Evolutionary conservation across 1,139 yeast species (phyloP).

Genomic region (Lodderomyces orthopsilosis): DNA sequence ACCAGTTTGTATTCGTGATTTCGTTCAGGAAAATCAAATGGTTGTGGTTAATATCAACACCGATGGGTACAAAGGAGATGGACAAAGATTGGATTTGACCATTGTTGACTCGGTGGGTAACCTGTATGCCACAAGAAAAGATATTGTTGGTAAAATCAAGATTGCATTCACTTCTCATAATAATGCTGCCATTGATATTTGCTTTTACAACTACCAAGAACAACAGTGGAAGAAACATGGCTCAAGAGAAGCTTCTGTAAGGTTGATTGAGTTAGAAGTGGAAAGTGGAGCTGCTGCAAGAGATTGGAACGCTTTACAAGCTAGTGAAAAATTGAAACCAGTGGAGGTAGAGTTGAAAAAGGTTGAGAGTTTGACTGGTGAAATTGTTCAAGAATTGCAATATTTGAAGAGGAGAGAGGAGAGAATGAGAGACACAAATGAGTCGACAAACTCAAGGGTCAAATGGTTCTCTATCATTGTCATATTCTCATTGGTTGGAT

Average conservation of each 20-base stretch:
- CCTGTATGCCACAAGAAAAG: constrained; percentile 64
- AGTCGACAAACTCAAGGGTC: constrained; percentile 84
- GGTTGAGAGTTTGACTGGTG: constrained; percentile 78
- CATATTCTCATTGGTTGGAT: constrained; percentile 63
- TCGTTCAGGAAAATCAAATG: constrained; percentile 76
- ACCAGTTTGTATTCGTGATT: constrained; percentile 80
- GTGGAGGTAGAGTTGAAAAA: constrained; percentile 85
- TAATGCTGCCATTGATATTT: constrained; percentile 84
- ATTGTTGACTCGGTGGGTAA: constrained; percentile 69
- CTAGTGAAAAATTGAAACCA: constrained; percentile 89
- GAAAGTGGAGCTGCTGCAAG: constrained; percentile 97
- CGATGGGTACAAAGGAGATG: constrained; percentile 77
- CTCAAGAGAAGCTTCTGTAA: constrained; percentile 29
- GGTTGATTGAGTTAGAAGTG: constrained; percentile 83
- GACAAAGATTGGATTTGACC: constrained; percentile 66
- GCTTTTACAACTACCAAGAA: constrained; percentile 70
- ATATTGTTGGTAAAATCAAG: constrained; percentile 61
- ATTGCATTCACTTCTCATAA: constrained; percentile 83
- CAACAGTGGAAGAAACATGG: constrained; percentile 30
- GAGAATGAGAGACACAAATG: constrained; percentile 93
- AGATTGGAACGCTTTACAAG: constrained; percentile 95
- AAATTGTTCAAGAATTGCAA: constrained; percentile 71
- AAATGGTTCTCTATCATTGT: constrained; percentile 77
- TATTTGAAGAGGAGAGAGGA: constrained; percentile 87
- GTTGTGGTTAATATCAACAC: constrained; percentile 81